Evolutionary conservation across 2,329 filamentous ascomycete genomes (phyloP), one percentile per base, ranked within the genome.

Genomic region (Neocatenulostroma microsporum): DNA sequence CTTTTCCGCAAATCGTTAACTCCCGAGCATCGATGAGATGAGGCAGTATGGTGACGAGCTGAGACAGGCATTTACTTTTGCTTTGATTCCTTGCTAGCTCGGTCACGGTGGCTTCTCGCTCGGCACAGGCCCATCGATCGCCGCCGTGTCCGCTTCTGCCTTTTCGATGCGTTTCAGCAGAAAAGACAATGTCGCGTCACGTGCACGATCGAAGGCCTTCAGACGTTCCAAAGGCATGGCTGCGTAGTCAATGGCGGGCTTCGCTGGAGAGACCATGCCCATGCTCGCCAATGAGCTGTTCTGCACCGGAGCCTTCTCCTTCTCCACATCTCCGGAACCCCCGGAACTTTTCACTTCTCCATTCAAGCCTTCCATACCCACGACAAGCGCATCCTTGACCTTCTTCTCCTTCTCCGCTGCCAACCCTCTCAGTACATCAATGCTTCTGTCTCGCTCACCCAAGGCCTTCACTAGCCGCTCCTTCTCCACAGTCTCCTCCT

Each of bases 141-240:
- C 30, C 14, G 25, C 34, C 26, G 53, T 32, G 13, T 53, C 53
- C n/a, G 44, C 46, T 30, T 75, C 72, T 1, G 64, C 61, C 35
- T 68, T 65, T 42, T 74, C 69, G 40, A 74, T 70, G 40, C 71
- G 58, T 47, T 68, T 70, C 36, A 75, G 49, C 27, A 74, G 57
- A 41, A 70, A 74, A 1, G 62, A 56, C 41, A 74, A 63, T 1
- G 69, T 73, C 6, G 67, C 67, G 55, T 75, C 72, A 30, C 70
- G 57, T 14, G 69, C 71, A 44, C 67, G 71, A 30, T 70, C 67
- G 19, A 69, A 47, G 30, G 56, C 60, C 33, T 47, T 51, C 28
- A 72, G 45, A 2, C 58, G 55, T 26, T 63, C 60, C 23, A 69
- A 39, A 2, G 54, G 44, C 63, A 70, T 62, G 13, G 35, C 45